phyloP scores from a whole-genome alignment of 495 filamentous ascomycete genomes.

The Penicillium pancosmium region DNA sequence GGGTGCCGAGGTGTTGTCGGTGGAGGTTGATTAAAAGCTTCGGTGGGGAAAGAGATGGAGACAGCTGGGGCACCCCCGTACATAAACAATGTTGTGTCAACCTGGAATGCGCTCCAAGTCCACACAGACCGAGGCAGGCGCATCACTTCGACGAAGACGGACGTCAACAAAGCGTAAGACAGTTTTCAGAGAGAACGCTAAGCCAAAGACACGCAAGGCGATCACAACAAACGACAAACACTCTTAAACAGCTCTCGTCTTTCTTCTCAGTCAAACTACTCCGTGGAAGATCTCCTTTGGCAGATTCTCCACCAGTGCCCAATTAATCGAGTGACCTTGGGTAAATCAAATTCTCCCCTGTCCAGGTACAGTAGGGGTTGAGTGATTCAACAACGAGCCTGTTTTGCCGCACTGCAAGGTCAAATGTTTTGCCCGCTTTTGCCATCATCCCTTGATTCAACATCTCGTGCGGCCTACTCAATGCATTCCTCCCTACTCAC shows the following conservation, averaged over 20 bases:
- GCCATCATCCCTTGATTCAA: constrained; percentile 28
- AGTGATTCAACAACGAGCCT: neutral
- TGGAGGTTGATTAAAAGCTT: constrained; percentile 19
- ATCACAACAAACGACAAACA: neutral
- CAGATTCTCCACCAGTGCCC: neutral
- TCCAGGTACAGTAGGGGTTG: neutral
- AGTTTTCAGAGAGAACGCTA: constrained; percentile 3
- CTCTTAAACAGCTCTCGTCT: neutral
- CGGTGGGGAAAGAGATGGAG: constrained; percentile 19
- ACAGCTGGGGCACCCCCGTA: constrained; percentile 27
- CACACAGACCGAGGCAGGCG: constrained; percentile 23
- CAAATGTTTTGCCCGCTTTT: constrained; percentile 8
- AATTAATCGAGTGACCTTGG: neutral
- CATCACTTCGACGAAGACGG: constrained; percentile 23
- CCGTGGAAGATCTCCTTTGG: too few relatives aligned
- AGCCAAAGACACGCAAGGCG: constrained; percentile 3
- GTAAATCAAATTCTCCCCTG: neutral
- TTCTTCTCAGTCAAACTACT: neutral
- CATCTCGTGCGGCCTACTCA: constrained; percentile 12
- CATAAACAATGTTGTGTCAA: constrained; percentile 34
- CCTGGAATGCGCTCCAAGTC: constrained; percentile 33
- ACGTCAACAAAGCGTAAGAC: constrained; percentile 4
- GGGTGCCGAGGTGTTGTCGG: constrained; percentile 7
- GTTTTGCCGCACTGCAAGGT: constrained; percentile 10
- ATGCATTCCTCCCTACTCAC: constrained; percentile 20